Conservation (phyloP, 805 yeast genomes). For the Candida dajiaensis region DNA sequence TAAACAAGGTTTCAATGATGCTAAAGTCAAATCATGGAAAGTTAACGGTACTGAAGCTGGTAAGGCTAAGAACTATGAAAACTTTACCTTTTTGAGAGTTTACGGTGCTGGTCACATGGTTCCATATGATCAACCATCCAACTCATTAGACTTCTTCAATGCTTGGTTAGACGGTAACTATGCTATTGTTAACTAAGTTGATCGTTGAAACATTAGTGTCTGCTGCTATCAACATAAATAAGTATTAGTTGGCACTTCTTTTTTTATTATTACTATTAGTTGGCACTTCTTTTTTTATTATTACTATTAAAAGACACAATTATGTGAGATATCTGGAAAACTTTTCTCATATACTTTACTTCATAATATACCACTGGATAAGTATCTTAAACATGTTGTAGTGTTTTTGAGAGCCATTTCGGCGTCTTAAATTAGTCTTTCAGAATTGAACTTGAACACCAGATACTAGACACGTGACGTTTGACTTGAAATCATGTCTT, state of each 20-base stretch:
- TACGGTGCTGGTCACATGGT: constrained; percentile 96
- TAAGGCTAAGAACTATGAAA: constrained; percentile 57
- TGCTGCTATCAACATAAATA: background rate
- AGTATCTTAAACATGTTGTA: too few species aligned
- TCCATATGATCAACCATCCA: constrained; percentile 81
- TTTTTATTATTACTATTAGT: background rate
- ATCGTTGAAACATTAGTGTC: background rate
- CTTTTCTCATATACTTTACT: too few species aligned
- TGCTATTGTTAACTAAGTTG: constrained; percentile 12
- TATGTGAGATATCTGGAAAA: background rate
- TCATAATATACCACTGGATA: background rate
- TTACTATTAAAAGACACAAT: background rate
- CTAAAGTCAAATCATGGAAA: constrained; percentile 41
- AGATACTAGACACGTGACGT: too few species aligned
- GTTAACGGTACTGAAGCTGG: constrained; percentile 52
- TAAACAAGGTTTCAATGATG: constrained; percentile 44
- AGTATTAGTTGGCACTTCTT: background rate
- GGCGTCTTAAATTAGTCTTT: too few species aligned
- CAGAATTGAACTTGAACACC: too few species aligned
- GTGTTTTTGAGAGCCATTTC: too few species aligned
- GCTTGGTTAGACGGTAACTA: constrained; percentile 77
- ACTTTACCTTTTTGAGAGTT: constrained; percentile 76
- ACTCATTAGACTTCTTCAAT: constrained; percentile 74
- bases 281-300: background rate
- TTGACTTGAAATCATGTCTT: too few species aligned